phyloP scores from a whole-genome alignment of 345 rosid species.

The Geranium rotundifolium region DNA sequence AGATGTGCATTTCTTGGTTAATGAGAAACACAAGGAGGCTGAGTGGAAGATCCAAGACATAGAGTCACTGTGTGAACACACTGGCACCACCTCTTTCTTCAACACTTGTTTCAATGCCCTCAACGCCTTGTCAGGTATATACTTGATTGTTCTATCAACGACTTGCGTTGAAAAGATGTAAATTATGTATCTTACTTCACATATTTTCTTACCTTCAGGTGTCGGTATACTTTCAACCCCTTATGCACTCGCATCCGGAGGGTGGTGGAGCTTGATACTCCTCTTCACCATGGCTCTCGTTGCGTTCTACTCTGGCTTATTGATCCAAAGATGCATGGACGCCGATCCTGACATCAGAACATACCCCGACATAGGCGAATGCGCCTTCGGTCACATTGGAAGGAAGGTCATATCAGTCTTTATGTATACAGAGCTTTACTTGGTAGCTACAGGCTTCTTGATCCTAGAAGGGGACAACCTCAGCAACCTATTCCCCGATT shows the following conservation, averaged over 20 bases:
- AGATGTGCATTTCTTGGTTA: no score
- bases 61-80: no score
- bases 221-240: conserved; percentile 36
- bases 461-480: conserved; percentile 42
- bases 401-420: conserved; percentile 28
- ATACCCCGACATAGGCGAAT: conserved; percentile 27
- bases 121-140: conserved; percentile 17
- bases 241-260: conserved; percentile 36
- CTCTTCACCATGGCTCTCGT: conserved; percentile 23
- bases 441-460: conserved; percentile 35
- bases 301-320: conserved; percentile 26
- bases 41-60: no score
- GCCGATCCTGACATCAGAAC: conserved; percentile 19
- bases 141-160: background rate
- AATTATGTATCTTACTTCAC: background rate
- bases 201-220: conserved; percentile 5
- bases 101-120: conserved; percentile 24
- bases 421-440: conserved; percentile 29
- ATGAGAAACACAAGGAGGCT: no score
- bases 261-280: conserved; percentile 36
- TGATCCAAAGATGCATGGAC: conserved; percentile 29
- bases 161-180: background rate
- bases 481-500: conserved; percentile 24
- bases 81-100: conserved; percentile 5
- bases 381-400: conserved; percentile 32